phyloP scores from a whole-genome alignment of 768 basidiomycete genomes.

The Russula abietina region DNA sequence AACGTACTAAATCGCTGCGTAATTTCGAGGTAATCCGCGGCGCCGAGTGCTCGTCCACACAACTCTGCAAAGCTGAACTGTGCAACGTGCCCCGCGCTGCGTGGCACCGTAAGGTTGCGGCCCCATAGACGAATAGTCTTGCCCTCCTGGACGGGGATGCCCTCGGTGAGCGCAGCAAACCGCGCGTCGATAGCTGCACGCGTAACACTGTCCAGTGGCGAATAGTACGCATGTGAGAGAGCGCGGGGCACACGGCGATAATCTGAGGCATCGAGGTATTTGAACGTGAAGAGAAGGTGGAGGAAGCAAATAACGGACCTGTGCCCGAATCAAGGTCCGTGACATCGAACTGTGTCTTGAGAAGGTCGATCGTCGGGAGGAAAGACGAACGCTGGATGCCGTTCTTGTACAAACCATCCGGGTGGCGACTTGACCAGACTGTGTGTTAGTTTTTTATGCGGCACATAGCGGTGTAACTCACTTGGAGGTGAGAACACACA shows the following conservation, averaged over 20 bases:
- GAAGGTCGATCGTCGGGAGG: constrained; percentile 87
- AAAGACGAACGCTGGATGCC: constrained; percentile 96
- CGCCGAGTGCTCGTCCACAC: constrained; percentile 84
- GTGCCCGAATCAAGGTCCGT: constrained; percentile 95
- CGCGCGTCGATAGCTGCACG: constrained; percentile 70
- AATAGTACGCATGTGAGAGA: constrained; percentile 89
- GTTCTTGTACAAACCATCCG: constrained; percentile 96
- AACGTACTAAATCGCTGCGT: constrained; percentile 83
- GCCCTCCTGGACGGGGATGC: constrained; percentile 51
- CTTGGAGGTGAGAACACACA: constrained; percentile 98
- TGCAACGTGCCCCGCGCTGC: constrained; percentile 74
- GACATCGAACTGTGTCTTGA: constrained; percentile 81
- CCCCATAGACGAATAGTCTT: constrained; percentile 86
- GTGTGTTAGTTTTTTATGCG: neutral
- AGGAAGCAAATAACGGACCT: constrained; percentile 41
- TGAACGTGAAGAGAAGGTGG: neutral
- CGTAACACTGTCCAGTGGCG: constrained; percentile 67
- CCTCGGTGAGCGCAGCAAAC: constrained; percentile 64
- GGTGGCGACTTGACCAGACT: constrained; percentile 67
- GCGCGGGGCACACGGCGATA: constrained; percentile 92
- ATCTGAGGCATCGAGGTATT: constrained; percentile 42
- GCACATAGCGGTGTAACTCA: constrained; percentile 36
- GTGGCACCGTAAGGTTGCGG: constrained; percentile 68
- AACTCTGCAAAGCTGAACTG: constrained; percentile 81
- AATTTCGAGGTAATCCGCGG: constrained; percentile 93